Evolutionary conservation across 2,329 filamentous ascomycete species (phyloP).

Genomic region (Sporothrix curviconia): DNA sequence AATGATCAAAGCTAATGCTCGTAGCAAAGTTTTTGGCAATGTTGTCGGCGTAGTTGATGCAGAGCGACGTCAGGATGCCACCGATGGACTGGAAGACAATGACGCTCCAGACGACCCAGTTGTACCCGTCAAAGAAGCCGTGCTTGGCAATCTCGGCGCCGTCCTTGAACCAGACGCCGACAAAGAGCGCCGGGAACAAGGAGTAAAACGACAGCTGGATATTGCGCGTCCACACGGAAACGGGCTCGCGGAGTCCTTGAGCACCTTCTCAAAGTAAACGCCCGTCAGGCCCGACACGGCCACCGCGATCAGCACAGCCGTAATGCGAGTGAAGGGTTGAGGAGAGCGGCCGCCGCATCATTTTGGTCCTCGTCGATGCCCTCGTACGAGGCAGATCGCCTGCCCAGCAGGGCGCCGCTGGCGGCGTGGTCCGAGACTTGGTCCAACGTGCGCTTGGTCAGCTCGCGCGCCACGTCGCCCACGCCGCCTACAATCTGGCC

Average conservation of each 20-base stretch:
- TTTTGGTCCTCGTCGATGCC: conserved; percentile 67
- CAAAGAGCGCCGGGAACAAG: conserved; percentile 77
- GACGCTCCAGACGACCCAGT: conserved; percentile 81
- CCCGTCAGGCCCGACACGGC: conserved; percentile 77
- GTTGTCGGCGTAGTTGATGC: conserved; percentile 78
- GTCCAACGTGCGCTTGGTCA: conserved; percentile 43
- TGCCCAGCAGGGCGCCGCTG: conserved; percentile 40
- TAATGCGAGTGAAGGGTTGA: conserved; percentile 73
- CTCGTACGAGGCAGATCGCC: conserved; percentile 81
- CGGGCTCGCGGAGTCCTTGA: conserved; percentile 73
- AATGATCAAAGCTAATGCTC: conserved; percentile 81
- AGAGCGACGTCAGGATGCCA: conserved; percentile 75
- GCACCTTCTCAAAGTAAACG: conserved; percentile 82
- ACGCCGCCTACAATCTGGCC: conserved; percentile 54
- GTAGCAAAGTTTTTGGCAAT: conserved; percentile 93
- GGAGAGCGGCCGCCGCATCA: conserved; percentile 35
- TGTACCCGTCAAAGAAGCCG: conserved; percentile 94
- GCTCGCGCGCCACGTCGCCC: conserved; percentile 42
- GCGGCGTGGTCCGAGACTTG: conserved; percentile 29
- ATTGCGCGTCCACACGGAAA: conserved; percentile 88
- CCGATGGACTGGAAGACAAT: conserved; percentile 77
- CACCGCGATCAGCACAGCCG: conserved; percentile 71
- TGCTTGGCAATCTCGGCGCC: conserved; percentile 74
- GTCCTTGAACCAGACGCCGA: conserved; percentile 82
- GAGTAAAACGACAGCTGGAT: conserved; percentile 94